phyloP scores from a whole-genome alignment of 1,284 basidiomycete species.

The Cystobasidium pallidum region DNA sequence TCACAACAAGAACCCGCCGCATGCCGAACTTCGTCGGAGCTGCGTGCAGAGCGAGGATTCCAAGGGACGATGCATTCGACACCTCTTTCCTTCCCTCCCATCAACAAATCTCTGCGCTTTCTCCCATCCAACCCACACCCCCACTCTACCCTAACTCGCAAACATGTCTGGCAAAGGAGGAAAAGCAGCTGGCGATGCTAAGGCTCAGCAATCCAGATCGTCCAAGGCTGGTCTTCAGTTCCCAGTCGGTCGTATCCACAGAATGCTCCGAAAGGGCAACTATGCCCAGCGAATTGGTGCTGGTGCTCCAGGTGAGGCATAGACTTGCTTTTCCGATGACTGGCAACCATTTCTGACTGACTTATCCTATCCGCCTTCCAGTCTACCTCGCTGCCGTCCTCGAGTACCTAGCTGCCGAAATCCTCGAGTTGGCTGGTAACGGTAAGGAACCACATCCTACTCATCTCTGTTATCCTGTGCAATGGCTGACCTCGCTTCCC shows the following conservation, averaged over 20 bases:
- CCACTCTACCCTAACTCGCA: background rate
- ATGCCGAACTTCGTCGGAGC: no score
- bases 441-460: conserved; percentile 57
- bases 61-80: background rate
- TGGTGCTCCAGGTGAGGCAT: conserved; percentile 40
- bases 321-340: no score
- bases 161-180: conserved; percentile 45
- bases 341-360: no score
- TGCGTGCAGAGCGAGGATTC: background rate
- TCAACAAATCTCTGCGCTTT: conserved; percentile 1
- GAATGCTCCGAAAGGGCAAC: conserved; percentile 82
- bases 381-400: conserved; percentile 69
- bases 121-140: background rate
- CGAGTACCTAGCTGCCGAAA: conserved; percentile 83
- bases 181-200: conserved; percentile 43
- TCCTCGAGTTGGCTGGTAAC: conserved; percentile 84
- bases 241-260: conserved; percentile 85
- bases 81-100: conserved; percentile 7
- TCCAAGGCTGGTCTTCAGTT: conserved; percentile 80
- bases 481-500: background rate
- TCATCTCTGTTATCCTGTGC: background rate
- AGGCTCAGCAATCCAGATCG: conserved; percentile 66
- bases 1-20: conserved; percentile 11
- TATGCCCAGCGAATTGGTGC: conserved; percentile 54
- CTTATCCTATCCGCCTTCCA: conserved; percentile 6